A percentile compares a stretch with the other conserved stretches of the same genome.
Evolutionary conservation across 1,139 yeast genomes (phyloP).

Genomic region (Pichia sp.): DNA sequence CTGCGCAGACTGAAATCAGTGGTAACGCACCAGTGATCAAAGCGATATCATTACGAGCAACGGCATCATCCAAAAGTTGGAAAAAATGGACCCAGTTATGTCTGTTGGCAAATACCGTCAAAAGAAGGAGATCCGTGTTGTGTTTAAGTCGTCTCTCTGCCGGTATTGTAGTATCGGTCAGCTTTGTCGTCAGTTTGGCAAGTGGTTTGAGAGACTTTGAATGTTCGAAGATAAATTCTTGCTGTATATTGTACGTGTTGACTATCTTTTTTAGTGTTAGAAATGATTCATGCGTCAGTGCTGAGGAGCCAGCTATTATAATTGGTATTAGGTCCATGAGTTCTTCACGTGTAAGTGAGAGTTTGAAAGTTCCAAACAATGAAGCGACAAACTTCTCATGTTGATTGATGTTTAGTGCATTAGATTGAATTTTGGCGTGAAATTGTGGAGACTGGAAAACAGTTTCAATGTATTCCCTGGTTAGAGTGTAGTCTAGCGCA

Average conservation of each 20-base stretch:
- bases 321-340: constrained; percentile 19
- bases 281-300: constrained; percentile 19
- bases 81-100: constrained; percentile 31
- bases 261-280: constrained; percentile 11
- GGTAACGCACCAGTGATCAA: constrained; percentile 27
- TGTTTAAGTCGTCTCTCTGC: constrained; percentile 15
- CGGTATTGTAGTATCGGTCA: constrained; percentile 15
- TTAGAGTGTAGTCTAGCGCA: constrained; percentile 16
- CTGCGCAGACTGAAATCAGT: constrained; percentile 18
- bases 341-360: constrained; percentile 14
- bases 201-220: constrained; percentile 20
- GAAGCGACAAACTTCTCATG: constrained; percentile 15
- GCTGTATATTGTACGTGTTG: constrained; percentile 10
- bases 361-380: constrained; percentile 16
- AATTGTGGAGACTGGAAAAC: constrained; percentile 24
- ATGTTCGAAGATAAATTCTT: constrained; percentile 7
- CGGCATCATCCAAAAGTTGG: constrained; percentile 26
- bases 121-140: constrained; percentile 26
- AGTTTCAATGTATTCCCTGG: constrained; percentile 17
- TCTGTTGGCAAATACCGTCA: constrained; percentile 33
- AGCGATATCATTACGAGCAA: constrained; percentile 17
- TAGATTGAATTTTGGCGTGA: constrained; percentile 9
- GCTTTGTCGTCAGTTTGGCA: constrained; percentile 13
- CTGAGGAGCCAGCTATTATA: constrained; percentile 21
- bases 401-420: constrained; percentile 12